Evolutionary conservation across 257 asterid species (phyloP).

Genomic region (Nicotiana tomentosiformis): DNA sequence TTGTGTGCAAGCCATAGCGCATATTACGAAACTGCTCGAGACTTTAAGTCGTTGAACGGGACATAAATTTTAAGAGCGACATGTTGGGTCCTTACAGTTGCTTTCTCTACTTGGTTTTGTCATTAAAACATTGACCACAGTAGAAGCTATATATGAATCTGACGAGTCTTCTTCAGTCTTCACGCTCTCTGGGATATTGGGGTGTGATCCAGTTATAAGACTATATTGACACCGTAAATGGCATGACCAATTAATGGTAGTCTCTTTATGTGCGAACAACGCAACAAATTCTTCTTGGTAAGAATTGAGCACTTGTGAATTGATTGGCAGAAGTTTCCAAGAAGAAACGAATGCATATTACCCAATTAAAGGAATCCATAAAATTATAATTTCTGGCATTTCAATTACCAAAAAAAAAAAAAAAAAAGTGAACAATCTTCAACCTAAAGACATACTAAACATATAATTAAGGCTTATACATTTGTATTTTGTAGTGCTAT

Average conservation of each 20-base stretch:
- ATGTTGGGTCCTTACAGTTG: too few species aligned
- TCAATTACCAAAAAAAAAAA: neutral
- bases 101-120: too few species aligned
- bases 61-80: too few species aligned
- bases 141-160: too few species aligned
- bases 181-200: too few species aligned
- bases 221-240: neutral
- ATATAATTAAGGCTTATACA: too few species aligned
- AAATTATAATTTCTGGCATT: neutral
- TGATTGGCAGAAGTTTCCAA: neutral
- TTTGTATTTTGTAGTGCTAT: too few species aligned
- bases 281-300: neutral
- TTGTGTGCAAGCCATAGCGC: too few species aligned
- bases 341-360: neutral
- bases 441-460: neutral
- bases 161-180: too few species aligned
- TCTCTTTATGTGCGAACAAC: neutral
- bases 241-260: neutral
- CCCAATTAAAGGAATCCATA: neutral
- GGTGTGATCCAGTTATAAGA: neutral
- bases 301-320: neutral
- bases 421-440: neutral
- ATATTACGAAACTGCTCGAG: too few species aligned
- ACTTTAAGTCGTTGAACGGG: too few species aligned
- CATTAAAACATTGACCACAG: too few species aligned